Base-by-base conservation (phyloP, 2,329 filamentous ascomycete genomes). In the Podosphaera leucotricha region DNA sequence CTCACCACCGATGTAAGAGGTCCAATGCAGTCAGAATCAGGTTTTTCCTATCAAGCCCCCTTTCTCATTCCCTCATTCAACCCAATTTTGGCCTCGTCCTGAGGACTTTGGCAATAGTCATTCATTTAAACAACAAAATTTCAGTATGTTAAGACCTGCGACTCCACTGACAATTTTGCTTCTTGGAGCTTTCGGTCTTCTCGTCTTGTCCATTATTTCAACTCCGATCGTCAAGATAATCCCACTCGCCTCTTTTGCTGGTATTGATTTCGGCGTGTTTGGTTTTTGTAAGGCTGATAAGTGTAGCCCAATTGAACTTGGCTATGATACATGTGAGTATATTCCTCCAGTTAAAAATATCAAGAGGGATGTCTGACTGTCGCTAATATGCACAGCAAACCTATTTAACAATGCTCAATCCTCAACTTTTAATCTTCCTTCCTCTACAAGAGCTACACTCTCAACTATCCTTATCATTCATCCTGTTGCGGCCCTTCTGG, bases 391-490 rank as follows among this genome's bases (percentile, higher is more conserved):
- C 10, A 41, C 48, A 58, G 56, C 47, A 37, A 49, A 36, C 22
- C 46, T 56, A 3, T 55, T 55, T 46, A 52, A 44, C 36, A 43
- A 44, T 37, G 33, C 42, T 33, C 50, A 58, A 47, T 41, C 49
- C 19, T 49, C 51, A 15, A 58, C 46, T 21, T 81, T 86, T 48
- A 71, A 74, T 50, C 60, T 78, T 15, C 64, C 71, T 5, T 56
- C 60, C 10, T 55, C 59, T 7, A 66, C 71, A 22, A 67, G 74
- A 48, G 64, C 66, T 30, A 73, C 71, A 1, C 71, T 98, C n/a
- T 92, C 87, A 0, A 72, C 80, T 38, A 85, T 95, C 50, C 72
- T 98, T 45, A 80, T 98, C 52, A 75, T 95, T 21, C 90, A 98
- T 59, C 90, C 90, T 1, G 72, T 98, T 46, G 90, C 90, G 40